Evolutionary conservation across 495 filamentous ascomycete genomes (phyloP), one percentile per base, ranked within the genome.

Genomic region (Aspergillus steynii): DNA sequence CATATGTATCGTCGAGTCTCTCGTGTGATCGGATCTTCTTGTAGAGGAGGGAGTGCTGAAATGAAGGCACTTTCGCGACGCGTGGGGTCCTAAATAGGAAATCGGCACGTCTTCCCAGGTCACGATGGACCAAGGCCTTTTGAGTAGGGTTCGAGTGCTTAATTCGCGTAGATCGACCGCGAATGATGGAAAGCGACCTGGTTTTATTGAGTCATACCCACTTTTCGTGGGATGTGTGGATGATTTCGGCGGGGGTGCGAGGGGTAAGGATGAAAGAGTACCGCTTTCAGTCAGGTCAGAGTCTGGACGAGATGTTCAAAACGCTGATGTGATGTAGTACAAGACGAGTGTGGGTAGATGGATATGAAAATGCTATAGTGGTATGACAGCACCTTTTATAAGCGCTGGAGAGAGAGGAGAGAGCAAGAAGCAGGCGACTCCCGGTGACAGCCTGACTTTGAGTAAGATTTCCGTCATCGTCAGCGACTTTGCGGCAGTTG

Each of bases 401-500:
- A 63, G 67, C 67, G 68, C 60, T 62, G 55, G 50, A 47, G 55
- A 48, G 46, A 55, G 49, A 27, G 55, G 32, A 56, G 48, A 62
- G 56, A 55, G 34, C 20, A 31, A 56, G 42, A 47, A 58, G 53
- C 49, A 52, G 56, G 26, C 49, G 56, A 58, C 26, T 50, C 32
- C 59, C 31, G 51, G 53, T 47, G 52, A 55, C 50, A 34, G 53
- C 37, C 59, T 29, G 59, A 42, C 46, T 56, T 48, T 55, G 47
- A 53, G 61, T 63, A 55, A 65, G 62, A 56, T 67, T 67, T 60
- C 68, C 65, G 64, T 70, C 68, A 65, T 70, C 53, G 26, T 42
- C 37, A 42, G 37, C 37, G 34, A 42, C 12, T 42, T 15, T 42
- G 7, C 10, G 1, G 37, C 37, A 15, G 37, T 42, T 42, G 37